Evolutionary conservation across 2,329 filamentous ascomycete species (phyloP).

Genomic region (Colletotrichum sp.): DNA sequence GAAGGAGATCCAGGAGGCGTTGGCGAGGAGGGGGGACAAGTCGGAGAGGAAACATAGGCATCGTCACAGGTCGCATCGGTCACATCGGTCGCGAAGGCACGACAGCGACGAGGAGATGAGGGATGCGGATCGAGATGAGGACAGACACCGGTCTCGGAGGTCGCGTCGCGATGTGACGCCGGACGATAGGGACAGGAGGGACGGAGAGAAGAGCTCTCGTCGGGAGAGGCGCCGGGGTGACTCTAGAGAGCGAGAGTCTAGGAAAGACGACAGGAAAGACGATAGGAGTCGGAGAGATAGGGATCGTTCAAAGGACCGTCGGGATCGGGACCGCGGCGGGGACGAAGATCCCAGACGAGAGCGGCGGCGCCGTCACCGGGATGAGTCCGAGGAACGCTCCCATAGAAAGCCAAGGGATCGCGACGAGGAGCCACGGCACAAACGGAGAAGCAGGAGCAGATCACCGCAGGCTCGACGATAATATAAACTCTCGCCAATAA

Average conservation of each 20-base stretch:
- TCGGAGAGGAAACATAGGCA: slow-evolving; percentile 55
- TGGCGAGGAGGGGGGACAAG: slow-evolving; percentile 54
- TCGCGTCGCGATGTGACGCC: slow-evolving; percentile 44
- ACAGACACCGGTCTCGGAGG: slow-evolving; percentile 29
- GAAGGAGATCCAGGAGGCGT: slow-evolving; percentile 79
- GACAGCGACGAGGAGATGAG: slow-evolving; percentile 28
- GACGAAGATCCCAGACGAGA: slow-evolving; percentile 26
- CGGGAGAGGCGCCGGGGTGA: slow-evolving; percentile 29
- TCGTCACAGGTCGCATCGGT: slow-evolving; percentile 51
- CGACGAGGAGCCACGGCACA: slow-evolving; percentile 18
- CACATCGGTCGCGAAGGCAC: slow-evolving; percentile 44
- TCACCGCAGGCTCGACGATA: slow-evolving; percentile 9
- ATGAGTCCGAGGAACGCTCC: slow-evolving; percentile 31
- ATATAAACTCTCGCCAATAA: not conserved
- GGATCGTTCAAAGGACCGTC: slow-evolving; percentile 24
- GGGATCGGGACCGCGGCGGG: slow-evolving; percentile 25
- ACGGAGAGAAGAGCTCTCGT: slow-evolving; percentile 25
- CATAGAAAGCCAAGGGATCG: slow-evolving; percentile 22
- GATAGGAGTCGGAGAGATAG: slow-evolving; percentile 26
- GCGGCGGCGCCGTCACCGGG: slow-evolving; percentile 30
- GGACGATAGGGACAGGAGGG: slow-evolving; percentile 26
- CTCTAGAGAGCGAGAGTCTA: slow-evolving; percentile 34
- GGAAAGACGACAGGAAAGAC: slow-evolving; percentile 21
- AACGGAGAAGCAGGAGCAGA: slow-evolving; percentile 21
- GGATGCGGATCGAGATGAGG: slow-evolving; percentile 33